Conservation (phyloP, 2,329 filamentous ascomycete genomes). For the Colletotrichum orchidophilum region DNA sequence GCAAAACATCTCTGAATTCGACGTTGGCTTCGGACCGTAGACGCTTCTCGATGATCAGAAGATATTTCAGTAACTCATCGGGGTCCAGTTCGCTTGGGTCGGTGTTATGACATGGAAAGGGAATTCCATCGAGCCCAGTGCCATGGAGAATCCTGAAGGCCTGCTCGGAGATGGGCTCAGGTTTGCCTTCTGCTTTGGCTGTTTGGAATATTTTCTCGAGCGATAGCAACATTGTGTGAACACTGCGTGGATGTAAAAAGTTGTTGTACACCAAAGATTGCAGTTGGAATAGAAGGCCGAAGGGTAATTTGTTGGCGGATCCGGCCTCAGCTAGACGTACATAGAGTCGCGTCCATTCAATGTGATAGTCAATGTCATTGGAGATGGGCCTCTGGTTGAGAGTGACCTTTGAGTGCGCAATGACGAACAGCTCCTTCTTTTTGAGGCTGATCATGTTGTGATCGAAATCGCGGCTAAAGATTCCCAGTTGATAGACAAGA, state of each 20-base stretch:
- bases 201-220: slow-evolving; percentile 47
- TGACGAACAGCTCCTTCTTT: slow-evolving; percentile 35
- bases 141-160: slow-evolving; percentile 63
- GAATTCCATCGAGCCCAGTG: slow-evolving; percentile 60
- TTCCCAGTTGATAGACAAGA: slow-evolving; percentile 53
- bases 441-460: slow-evolving; percentile 33
- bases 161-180: slow-evolving; percentile 56
- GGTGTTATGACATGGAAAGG: slow-evolving; percentile 61
- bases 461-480: slow-evolving; percentile 40
- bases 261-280: slow-evolving; percentile 71
- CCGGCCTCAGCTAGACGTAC: neutral
- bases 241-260: slow-evolving; percentile 65
- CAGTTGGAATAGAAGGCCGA: slow-evolving; percentile 68
- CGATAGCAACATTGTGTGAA: slow-evolving; percentile 53
- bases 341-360: slow-evolving; percentile 38
- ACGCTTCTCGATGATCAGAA: slow-evolving; percentile 52
- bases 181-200: slow-evolving; percentile 37
- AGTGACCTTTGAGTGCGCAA: slow-evolving; percentile 34
- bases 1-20: neutral
- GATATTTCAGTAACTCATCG: slow-evolving; percentile 48
- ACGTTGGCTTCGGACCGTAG: slow-evolving; percentile 38
- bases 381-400: neutral
- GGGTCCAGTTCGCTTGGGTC: slow-evolving; percentile 54
- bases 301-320: slow-evolving; percentile 53
- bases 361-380: slow-evolving; percentile 33